A percentile compares a stretch with the other conserved stretches of the same genome.
Evolutionary conservation across 768 basidiomycete genomes (phyloP).

Genomic region (Filobasidium floriforme): DNA sequence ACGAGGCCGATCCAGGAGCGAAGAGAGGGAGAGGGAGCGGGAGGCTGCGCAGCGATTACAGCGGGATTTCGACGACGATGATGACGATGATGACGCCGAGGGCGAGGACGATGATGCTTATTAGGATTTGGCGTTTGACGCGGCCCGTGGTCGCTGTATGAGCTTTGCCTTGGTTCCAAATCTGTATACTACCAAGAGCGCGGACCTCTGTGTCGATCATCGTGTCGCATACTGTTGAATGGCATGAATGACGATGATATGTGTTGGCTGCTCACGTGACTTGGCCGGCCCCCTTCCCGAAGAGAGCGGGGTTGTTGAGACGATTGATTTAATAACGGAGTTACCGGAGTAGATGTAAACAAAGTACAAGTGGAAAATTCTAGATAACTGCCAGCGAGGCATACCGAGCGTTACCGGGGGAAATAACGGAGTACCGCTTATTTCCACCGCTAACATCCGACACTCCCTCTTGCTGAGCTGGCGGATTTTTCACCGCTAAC

Average conservation of each 20-base stretch:
- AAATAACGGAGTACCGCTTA: background rate
- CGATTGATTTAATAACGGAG: background rate
- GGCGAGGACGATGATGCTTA: background rate
- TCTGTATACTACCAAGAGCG: too few relatives aligned
- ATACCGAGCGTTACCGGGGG: constrained; percentile 1
- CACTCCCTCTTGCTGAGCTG: constrained; percentile 7
- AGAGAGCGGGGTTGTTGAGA: too few relatives aligned
- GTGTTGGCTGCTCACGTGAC: too few relatives aligned
- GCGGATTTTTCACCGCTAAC: background rate
- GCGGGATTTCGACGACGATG: background rate
- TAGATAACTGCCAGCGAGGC: constrained; percentile 1
- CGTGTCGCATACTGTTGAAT: too few relatives aligned
- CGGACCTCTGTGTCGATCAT: too few relatives aligned
- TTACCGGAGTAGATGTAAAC: constrained; percentile 1
- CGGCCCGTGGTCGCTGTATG: background rate
- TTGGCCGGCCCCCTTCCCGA: too few relatives aligned
- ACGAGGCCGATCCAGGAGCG: background rate
- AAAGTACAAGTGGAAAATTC: background rate
- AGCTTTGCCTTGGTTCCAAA: too few relatives aligned
- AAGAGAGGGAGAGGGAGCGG: background rate
- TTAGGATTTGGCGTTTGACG: background rate
- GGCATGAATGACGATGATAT: too few relatives aligned
- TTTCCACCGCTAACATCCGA: constrained; percentile 1
- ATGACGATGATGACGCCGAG: background rate
- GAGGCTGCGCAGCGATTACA: background rate